These are phyloP conservation scores for Eucalyptus sp. DNA, from an alignment of 345 rosid species.

Conservation along the genomic window DNA sequence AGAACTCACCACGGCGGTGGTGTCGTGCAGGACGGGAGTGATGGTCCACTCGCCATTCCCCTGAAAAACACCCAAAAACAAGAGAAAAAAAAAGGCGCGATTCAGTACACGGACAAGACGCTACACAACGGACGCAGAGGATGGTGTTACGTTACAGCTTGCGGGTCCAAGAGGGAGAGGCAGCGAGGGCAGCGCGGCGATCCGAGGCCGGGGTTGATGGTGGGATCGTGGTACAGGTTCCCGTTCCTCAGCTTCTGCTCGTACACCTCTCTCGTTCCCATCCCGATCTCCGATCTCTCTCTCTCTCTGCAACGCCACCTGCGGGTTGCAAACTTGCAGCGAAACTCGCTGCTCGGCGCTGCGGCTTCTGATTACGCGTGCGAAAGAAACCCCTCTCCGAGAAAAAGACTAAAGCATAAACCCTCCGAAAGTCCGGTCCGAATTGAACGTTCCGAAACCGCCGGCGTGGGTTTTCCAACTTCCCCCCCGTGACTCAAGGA, in stretches of 20 bases:
- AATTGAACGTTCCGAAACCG: background rate
- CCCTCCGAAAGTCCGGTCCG: background rate
- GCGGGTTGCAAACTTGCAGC: background rate
- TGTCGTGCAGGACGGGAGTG: constrained; percentile 74
- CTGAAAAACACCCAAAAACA: constrained; percentile 10
- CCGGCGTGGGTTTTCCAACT: background rate
- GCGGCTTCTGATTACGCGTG: background rate
- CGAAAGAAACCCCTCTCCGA: background rate
- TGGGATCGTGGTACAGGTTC: constrained; percentile 67
- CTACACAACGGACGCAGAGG: background rate
- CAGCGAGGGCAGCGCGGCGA: constrained; percentile 93
- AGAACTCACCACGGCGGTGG: constrained; percentile 72
- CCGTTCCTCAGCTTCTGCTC: constrained; percentile 74
- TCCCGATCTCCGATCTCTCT: background rate
- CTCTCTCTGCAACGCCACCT: background rate
- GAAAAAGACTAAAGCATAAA: background rate
- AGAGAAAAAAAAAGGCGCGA: background rate
- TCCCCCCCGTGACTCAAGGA: background rate
- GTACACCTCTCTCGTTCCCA: constrained; percentile 87
- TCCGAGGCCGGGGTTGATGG: constrained; percentile 85
- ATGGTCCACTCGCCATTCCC: constrained; percentile 69
- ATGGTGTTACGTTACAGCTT: constrained; percentile 22
- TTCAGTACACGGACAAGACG: background rate
- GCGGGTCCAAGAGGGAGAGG: constrained; percentile 66
- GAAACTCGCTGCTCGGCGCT: background rate